Conservation (phyloP, 768 basidiomycete genomes). For the Hypsizygus marmoreus region DNA sequence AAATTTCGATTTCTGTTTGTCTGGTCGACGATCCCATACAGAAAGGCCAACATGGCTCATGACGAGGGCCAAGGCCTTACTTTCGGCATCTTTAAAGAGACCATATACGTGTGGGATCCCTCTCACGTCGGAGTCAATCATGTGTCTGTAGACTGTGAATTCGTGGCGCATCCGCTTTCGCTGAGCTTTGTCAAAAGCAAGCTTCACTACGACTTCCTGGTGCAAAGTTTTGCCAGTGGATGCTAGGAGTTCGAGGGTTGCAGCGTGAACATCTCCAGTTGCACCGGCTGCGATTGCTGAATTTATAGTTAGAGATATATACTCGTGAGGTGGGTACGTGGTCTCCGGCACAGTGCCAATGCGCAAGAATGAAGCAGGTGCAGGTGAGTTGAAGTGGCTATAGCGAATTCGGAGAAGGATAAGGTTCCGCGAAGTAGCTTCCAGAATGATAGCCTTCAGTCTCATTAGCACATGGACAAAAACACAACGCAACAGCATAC, state of each 20-base stretch:
- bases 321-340: conserved; percentile 8
- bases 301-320: conserved; percentile 9
- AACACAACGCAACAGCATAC: not conserved
- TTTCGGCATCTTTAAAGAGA: conserved; percentile 17
- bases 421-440: conserved; percentile 6
- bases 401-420: conserved; percentile 11
- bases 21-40: not conserved
- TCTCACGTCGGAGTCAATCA: conserved; percentile 3
- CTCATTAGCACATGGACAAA: not conserved
- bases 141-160: conserved; percentile 13
- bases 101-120: conserved; percentile 13
- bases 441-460: conserved; percentile 4
- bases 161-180: conserved; percentile 15
- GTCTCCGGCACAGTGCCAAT: not conserved
- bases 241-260: conserved; percentile 1
- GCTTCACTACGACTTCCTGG: conserved; percentile 15
- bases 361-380: conserved; percentile 14
- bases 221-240: too few species aligned
- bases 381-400: conserved; percentile 13
- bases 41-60: conserved; percentile 14
- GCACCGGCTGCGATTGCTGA: conserved; percentile 13
- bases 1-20: not conserved
- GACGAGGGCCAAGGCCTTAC: conserved; percentile 12
- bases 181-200: conserved; percentile 10
- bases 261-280: conserved; percentile 12